These are phyloP conservation scores for Drosera capensis DNA, from an alignment of 148 eudicot species.

Conservation along the genomic window DNA sequence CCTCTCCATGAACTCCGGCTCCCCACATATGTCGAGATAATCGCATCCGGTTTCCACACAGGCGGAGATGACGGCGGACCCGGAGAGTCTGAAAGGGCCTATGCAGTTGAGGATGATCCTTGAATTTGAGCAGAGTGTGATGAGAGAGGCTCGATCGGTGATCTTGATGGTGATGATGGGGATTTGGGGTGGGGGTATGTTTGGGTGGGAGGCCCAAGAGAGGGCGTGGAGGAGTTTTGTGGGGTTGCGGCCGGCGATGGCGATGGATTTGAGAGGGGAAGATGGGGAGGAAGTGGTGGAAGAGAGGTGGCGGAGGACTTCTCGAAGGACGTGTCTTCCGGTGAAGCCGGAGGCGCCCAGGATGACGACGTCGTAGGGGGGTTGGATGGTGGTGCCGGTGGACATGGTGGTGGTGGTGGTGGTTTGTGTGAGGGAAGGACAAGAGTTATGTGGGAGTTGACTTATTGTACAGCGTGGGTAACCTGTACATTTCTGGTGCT, in stretches of 20 bases:
- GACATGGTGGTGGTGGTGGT: too few species aligned
- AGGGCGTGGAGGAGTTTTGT: constrained; percentile 31
- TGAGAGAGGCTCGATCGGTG: constrained; percentile 30
- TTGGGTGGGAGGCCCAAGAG: constrained; percentile 44
- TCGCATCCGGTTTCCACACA: constrained; percentile 53
- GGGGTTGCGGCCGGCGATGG: constrained; percentile 64
- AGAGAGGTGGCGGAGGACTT: constrained; percentile 69
- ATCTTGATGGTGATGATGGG: constrained; percentile 49
- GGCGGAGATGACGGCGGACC: constrained; percentile 51
- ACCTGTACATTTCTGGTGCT: too few species aligned
- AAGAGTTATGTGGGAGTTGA: too few species aligned
- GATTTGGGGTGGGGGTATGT: constrained; percentile 28
- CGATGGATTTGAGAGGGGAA: constrained; percentile 48
- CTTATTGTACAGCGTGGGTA: too few species aligned
- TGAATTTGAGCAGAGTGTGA: constrained; percentile 23
- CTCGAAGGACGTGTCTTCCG: constrained; percentile 65
- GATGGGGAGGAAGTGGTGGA: constrained; percentile 15
- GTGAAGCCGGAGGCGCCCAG: constrained; percentile 92
- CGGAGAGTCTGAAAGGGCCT: constrained; percentile 62
- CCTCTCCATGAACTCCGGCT: constrained; percentile 87
- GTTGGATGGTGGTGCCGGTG: too few species aligned
- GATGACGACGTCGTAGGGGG: constrained; percentile 56
- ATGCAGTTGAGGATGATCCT: constrained; percentile 63
- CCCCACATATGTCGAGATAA: constrained; percentile 71
- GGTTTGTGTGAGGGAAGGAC: too few species aligned